Evolutionary conservation across 1,139 yeast species (phyloP).

Genomic region (Geotrichum phurueaensis): DNA sequence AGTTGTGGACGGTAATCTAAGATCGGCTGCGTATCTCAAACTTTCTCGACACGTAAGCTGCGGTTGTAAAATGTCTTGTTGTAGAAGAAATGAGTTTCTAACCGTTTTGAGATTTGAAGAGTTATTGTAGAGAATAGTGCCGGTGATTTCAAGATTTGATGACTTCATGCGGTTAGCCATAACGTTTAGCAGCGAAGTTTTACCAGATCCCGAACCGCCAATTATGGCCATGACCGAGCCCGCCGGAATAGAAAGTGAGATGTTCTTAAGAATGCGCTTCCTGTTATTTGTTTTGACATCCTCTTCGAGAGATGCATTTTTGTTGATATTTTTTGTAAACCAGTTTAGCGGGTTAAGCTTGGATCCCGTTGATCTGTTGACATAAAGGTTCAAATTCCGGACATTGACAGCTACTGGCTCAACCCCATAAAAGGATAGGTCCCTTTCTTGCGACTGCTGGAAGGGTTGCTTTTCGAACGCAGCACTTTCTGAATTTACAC

Average conservation of each 20-base stretch:
- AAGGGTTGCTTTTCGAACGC: neutral
- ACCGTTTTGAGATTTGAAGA: constrained; percentile 33
- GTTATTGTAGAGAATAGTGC: constrained; percentile 40
- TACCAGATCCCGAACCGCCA: constrained; percentile 87
- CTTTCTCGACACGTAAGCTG: constrained; percentile 69
- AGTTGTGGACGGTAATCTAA: constrained; percentile 47
- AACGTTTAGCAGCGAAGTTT: constrained; percentile 71
- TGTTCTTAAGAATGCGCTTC: constrained; percentile 29
- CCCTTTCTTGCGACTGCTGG: constrained; percentile 1
- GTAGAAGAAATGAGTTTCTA: constrained; percentile 65
- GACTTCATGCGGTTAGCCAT: constrained; percentile 56
- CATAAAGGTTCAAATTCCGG: constrained; percentile 8
- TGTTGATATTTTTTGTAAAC: neutral
- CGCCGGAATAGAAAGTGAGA: constrained; percentile 51
- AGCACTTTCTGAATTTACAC: neutral
- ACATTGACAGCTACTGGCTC: constrained; percentile 14
- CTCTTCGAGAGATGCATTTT: neutral
- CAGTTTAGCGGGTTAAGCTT: neutral
- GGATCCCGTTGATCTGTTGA: constrained; percentile 1
- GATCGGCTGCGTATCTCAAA: constrained; percentile 60
- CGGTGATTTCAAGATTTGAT: constrained; percentile 28
- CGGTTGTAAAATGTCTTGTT: constrained; percentile 68
- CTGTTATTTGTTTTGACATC: neutral
- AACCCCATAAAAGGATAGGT: constrained; percentile 8
- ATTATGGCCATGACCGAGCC: constrained; percentile 61